Evolutionary conservation across 371 early-diverging fungal genomes (phyloP), one percentile per base, ranked within the genome.

Genomic region (Lichtheimia hyalospora): DNA sequence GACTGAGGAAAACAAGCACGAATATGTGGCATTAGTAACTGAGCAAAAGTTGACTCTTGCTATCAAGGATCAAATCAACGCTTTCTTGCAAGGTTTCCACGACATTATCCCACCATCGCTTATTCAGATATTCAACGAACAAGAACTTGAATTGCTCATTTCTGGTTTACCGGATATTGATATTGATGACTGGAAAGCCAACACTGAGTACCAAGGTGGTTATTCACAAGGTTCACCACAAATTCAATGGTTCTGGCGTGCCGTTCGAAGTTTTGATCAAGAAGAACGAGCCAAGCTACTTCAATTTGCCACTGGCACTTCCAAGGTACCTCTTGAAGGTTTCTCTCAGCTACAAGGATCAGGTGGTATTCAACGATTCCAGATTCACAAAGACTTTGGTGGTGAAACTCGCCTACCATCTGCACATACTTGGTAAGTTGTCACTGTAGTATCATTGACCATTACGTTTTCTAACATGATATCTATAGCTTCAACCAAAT

Each of bases 171-270:
- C 97, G 1, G 99, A 99, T 60, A 95, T 99, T 62, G 98, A 99
- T 73, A 87, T 98, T 52, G 99, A 99, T 64, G 99, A 99, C 73
- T 99, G 99, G 99, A 94, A 92, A 69, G 97, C 96, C 76, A 93
- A 97, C 75, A 96, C 99, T 1, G 95, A 90, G 63, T 99, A 99
- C 71, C 87, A 92, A 63, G 88, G 95, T 53, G 90, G 94, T 52
- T 99, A 97, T 75, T 85, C 91, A 12, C 63, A 84, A 4, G 78
- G 90, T 21, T 91, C 93, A 5, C 91, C 94, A 14, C 96, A 94
- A 64, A 88, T 99, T 49, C 95, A 96, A 72, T 96, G 98, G 97
- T 99, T 99, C 85, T 99, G 99, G 99, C 83, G 97, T 28, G 97
- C 96, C 0, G 98, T 99, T 12, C 87, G 98, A n/a, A 91, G 93